These are phyloP conservation scores for Vachellia collinsii DNA, from an alignment of 306 rosid genomes.

Conservation along the genomic window DNA sequence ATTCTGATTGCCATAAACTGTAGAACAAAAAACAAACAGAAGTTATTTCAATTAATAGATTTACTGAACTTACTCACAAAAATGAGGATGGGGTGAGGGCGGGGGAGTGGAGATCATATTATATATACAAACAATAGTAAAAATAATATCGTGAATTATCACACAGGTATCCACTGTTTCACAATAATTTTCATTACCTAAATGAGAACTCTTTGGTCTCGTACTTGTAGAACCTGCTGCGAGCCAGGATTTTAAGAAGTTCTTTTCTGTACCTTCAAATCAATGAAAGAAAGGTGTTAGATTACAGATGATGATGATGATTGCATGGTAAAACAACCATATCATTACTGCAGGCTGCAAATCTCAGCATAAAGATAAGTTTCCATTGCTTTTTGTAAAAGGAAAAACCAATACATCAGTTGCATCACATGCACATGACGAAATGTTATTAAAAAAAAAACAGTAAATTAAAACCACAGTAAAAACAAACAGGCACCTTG, in stretches of 20 bases:
- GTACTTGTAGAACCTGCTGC: conserved; percentile 56
- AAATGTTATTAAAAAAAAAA: background rate
- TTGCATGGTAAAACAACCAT: conserved; percentile 25
- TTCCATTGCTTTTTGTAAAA: conserved; percentile 25
- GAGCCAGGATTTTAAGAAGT: conserved; percentile 75
- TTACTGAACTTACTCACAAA: conserved; percentile 21
- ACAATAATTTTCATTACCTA: conserved; percentile 40
- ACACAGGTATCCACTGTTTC: conserved; percentile 16
- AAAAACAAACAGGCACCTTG: conserved; percentile 60
- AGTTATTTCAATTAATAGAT: conserved; percentile 24
- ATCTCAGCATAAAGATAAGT: conserved; percentile 28
- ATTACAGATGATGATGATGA: background rate
- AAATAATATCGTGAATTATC: background rate
- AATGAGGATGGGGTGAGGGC: background rate
- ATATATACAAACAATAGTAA: background rate
- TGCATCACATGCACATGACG: conserved; percentile 11
- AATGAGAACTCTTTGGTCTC: conserved; percentile 44
- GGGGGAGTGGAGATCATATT: background rate
- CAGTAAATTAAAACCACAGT: background rate
- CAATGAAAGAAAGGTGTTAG: conserved; percentile 26
- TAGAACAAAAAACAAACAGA: conserved; percentile 33
- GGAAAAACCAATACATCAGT: background rate
- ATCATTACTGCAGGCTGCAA: conserved; percentile 23
- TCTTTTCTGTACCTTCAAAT: conserved; percentile 55
- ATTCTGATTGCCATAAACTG: conserved; percentile 52